phyloP scores from a whole-genome alignment of 2,329 filamentous ascomycete genomes.

The Aspergillus pseudoviridinutans region DNA sequence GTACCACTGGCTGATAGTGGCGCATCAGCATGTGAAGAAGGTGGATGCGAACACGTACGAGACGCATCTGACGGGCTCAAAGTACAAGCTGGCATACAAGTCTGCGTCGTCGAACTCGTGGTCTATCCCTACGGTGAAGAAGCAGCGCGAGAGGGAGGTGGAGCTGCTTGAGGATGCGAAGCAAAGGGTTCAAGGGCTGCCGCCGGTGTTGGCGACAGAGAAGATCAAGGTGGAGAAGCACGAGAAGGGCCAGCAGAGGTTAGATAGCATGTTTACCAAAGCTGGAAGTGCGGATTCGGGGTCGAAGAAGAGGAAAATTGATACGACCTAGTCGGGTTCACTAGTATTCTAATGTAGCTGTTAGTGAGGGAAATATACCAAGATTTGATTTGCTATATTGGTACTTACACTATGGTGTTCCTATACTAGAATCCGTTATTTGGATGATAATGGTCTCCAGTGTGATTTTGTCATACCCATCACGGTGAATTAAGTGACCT shows the following conservation, averaged over 20 bases:
- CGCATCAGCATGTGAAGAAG: slow-evolving; percentile 35
- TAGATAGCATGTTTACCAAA: slow-evolving; percentile 29
- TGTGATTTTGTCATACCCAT: too few species aligned
- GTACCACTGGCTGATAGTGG: slow-evolving; percentile 34
- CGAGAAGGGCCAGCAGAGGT: slow-evolving; percentile 30
- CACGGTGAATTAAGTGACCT: too few species aligned
- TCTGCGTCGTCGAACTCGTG: slow-evolving; percentile 25
- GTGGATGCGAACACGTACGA: slow-evolving; percentile 36
- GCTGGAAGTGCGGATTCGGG: slow-evolving; percentile 1
- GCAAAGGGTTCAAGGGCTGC: slow-evolving; percentile 27
- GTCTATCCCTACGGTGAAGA: slow-evolving; percentile 33
- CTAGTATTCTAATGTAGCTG: not conserved
- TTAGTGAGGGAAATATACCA: not conserved
- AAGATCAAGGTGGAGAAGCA: slow-evolving; percentile 28
- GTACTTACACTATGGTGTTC: not conserved
- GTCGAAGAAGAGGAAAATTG: slow-evolving; percentile 17
- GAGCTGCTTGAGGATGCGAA: slow-evolving; percentile 33
- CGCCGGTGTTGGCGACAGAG: slow-evolving; percentile 30
- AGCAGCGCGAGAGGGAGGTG: slow-evolving; percentile 31
- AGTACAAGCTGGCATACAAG: slow-evolving; percentile 36
- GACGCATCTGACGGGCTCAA: slow-evolving; percentile 30
- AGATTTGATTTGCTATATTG: not conserved
- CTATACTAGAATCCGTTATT: not conserved
- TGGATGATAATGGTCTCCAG: too few species aligned
- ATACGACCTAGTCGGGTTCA: not conserved